phyloP scores from a whole-genome alignment of 176 grass and related monocot genomes.

The Rhipidocladum racemiflorum region DNA sequence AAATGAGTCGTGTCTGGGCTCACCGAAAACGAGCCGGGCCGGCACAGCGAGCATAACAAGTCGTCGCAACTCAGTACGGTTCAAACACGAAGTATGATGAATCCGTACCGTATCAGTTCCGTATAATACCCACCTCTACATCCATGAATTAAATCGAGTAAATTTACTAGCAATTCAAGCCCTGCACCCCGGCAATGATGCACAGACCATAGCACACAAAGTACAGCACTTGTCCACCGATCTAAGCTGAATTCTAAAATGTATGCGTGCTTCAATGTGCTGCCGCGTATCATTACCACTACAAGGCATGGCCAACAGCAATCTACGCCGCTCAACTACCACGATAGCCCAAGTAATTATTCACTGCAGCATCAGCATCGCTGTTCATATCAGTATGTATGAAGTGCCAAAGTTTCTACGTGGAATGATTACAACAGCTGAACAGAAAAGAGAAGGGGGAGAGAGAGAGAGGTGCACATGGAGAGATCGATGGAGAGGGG shows the following conservation, averaged over 20 bases:
- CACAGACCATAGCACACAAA: neutral
- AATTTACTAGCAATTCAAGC: neutral
- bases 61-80: too few relatives aligned
- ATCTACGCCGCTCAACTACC: slow-evolving; percentile 2
- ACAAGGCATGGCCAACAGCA: slow-evolving; percentile 24
- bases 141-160: neutral
- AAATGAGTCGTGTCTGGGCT: too few relatives aligned
- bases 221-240: neutral
- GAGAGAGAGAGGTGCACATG: neutral
- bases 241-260: neutral
- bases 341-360: neutral
- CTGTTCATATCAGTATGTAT: neutral
- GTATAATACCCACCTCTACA: too few relatives aligned
- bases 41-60: too few relatives aligned
- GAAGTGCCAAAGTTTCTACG: neutral
- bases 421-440: neutral
- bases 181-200: neutral
- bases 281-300: slow-evolving; percentile 8
- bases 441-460: neutral
- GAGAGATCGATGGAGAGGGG: neutral
- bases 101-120: too few relatives aligned
- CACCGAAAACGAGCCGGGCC: too few relatives aligned
- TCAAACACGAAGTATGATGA: too few relatives aligned
- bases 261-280: neutral
- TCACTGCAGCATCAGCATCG: neutral